Percentiles rank a stretch among this genome's conserved stretches.
Evolutionary conservation across 495 filamentous ascomycete species (phyloP).

Genomic region (Staphylotrichum tortipilum): DNA sequence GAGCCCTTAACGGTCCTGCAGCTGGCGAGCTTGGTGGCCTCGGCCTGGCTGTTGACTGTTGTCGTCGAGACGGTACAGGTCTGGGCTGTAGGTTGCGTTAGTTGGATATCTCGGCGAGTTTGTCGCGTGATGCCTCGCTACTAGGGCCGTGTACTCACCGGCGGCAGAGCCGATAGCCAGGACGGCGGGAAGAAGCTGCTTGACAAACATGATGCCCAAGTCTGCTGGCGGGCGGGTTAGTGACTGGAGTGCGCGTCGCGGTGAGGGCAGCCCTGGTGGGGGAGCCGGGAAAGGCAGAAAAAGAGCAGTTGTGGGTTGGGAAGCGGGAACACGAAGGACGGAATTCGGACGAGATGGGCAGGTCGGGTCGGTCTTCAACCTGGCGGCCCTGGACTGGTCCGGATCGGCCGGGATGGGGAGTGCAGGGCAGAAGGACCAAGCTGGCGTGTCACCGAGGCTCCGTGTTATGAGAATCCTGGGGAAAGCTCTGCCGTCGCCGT

Average conservation of each 20-base stretch:
- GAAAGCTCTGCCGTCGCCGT: neutral
- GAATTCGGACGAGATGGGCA: too few relatives aligned
- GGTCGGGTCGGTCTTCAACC: neutral
- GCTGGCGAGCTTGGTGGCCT: slow-evolving; percentile 56
- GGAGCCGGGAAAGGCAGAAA: neutral
- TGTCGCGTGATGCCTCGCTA: too few relatives aligned
- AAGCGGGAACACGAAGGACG: neutral
- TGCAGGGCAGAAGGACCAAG: neutral
- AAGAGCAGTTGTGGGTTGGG: slow-evolving; percentile 3
- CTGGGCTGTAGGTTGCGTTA: slow-evolving; percentile 33
- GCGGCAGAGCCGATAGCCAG: slow-evolving; percentile 58
- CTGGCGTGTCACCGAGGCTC: too few relatives aligned
- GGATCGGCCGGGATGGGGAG: neutral
- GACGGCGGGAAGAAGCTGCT: slow-evolving; percentile 64
- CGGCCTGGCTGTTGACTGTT: slow-evolving; percentile 59
- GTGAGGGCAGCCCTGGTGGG: neutral
- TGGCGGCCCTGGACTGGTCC: too few relatives aligned
- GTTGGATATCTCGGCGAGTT: neutral
- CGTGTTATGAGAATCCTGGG: neutral
- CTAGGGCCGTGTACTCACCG: slow-evolving; percentile 45
- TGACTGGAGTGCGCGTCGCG: neutral
- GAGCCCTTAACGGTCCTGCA: slow-evolving; percentile 66
- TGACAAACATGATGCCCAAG: slow-evolving; percentile 59
- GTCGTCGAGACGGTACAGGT: slow-evolving; percentile 32
- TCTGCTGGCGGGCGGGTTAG: slow-evolving; percentile 23